A percentile compares a stretch with the other conserved stretches of the same genome.
phyloP scores from a whole-genome alignment of 768 basidiomycete genomes.

The Hypsizygus marmoreus region DNA sequence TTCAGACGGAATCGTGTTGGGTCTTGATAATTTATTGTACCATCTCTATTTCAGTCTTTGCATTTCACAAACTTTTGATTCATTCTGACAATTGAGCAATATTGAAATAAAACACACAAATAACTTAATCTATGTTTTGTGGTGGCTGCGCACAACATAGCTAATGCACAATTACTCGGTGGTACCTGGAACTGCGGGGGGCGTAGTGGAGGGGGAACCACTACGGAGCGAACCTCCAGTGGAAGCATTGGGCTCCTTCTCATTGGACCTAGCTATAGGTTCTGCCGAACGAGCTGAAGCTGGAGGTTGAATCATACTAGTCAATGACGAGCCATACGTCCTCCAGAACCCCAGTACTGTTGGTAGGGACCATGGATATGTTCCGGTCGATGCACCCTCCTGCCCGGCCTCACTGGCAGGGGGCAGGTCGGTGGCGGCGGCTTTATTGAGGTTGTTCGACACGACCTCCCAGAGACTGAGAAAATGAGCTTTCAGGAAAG shows the following conservation, averaged over 20 bases:
- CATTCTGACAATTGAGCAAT: too few relatives aligned
- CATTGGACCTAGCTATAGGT: background rate
- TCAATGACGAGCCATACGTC: slow-evolving; percentile 39
- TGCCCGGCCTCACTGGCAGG: too few relatives aligned
- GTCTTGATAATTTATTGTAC: slow-evolving; percentile 10
- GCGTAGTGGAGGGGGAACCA: too few relatives aligned
- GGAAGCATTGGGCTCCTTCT: too few relatives aligned
- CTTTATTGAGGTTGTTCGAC: slow-evolving; percentile 45
- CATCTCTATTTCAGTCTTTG: background rate
- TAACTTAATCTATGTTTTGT: too few relatives aligned
- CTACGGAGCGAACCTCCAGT: too few relatives aligned
- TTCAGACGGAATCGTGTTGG: slow-evolving; percentile 67
- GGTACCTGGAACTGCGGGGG: too few relatives aligned
- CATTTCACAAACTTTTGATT: background rate
- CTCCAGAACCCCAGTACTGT: slow-evolving; percentile 40
- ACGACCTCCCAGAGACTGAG: slow-evolving; percentile 48
- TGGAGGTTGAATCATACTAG: slow-evolving; percentile 22
- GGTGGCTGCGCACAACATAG: too few relatives aligned
- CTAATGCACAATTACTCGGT: too few relatives aligned
- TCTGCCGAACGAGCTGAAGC: background rate
- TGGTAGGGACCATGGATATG: slow-evolving; percentile 23
- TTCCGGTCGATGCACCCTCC: slow-evolving; percentile 23
- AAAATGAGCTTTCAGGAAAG: slow-evolving; percentile 58
- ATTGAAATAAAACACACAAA: too few relatives aligned
- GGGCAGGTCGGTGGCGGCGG: slow-evolving; percentile 27